Evolutionary conservation across 2,329 filamentous ascomycete species (phyloP).

Genomic region (Emmonsiellopsis sp.): DNA sequence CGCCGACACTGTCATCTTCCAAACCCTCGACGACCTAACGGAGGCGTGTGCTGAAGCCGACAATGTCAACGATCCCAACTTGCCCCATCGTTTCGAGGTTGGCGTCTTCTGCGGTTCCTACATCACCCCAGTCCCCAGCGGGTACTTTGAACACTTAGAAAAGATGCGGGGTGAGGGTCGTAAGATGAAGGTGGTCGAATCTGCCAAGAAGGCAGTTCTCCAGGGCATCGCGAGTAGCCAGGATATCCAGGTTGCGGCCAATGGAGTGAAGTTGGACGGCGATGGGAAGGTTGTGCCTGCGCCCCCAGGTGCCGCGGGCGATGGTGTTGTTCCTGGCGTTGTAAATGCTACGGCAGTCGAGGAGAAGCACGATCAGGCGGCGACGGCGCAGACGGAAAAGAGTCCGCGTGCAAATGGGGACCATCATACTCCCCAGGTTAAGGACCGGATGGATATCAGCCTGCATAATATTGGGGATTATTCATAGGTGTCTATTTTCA

Average conservation of each 20-base stretch:
- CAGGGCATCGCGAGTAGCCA: constrained; percentile 51
- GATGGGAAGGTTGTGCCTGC: constrained; percentile 50
- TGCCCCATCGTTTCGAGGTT: constrained; percentile 64
- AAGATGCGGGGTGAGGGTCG: constrained; percentile 59
- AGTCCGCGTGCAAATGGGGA: constrained; percentile 13
- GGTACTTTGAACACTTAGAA: constrained; percentile 76
- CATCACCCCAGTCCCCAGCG: constrained; percentile 65
- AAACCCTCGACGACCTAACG: constrained; percentile 69
- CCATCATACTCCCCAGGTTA: constrained; percentile 32
- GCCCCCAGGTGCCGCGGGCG: constrained; percentile 7
- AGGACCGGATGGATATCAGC: constrained; percentile 49
- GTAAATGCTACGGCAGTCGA: too few species aligned
- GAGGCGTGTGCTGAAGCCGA: constrained; percentile 66
- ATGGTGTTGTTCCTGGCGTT: too few species aligned
- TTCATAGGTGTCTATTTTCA: constrained; percentile 3
- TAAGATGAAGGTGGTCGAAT: constrained; percentile 57
- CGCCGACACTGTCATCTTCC: constrained; percentile 68
- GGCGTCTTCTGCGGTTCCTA: constrained; percentile 89
- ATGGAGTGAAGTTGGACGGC: constrained; percentile 48
- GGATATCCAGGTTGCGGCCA: constrained; percentile 53
- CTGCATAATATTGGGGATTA: constrained; percentile 49
- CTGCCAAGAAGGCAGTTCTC: constrained; percentile 55
- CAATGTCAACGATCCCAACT: constrained; percentile 42
- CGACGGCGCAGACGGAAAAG: neutral
- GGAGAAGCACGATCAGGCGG: too few species aligned